Conservation (phyloP, 2,329 filamentous ascomycete genomes). For the Trichophyton rubrum region DNA sequence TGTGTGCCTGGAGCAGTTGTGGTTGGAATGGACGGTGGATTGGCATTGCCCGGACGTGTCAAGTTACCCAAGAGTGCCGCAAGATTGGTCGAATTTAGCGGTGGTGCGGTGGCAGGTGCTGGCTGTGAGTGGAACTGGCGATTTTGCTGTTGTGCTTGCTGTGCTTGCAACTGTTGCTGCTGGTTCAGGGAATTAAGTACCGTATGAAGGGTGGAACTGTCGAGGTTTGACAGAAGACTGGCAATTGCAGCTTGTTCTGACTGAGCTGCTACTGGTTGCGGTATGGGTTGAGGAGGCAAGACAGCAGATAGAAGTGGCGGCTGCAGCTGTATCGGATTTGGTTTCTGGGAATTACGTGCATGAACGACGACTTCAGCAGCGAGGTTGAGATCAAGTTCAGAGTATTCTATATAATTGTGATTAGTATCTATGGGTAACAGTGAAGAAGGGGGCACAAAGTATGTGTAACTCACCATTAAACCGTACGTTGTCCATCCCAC, state of each 20-base stretch:
- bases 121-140: conserved; percentile 26
- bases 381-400: conserved; percentile 63
- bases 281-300: background rate
- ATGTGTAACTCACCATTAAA: conserved; percentile 49
- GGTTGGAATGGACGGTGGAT: background rate
- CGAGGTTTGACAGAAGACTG: conserved; percentile 54
- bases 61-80: conserved; percentile 15
- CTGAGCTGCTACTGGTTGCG: conserved; percentile 12
- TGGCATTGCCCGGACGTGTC: conserved; percentile 8
- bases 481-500: conserved; percentile 59
- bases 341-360: conserved; percentile 29
- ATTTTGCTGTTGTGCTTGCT: background rate
- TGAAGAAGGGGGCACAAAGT: conserved; percentile 4
- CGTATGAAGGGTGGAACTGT: conserved; percentile 57
- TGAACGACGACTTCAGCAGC: conserved; percentile 71
- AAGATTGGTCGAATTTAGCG: conserved; percentile 15
- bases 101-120: conserved; percentile 13
- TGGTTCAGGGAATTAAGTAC: conserved; percentile 47
- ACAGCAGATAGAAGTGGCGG: conserved; percentile 21
- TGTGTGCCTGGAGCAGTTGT: background rate
- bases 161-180: background rate
- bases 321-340: conserved; percentile 20
- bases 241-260: conserved; percentile 42
- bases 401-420: conserved; percentile 49
- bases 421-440: conserved; percentile 14